Evolutionary conservation across 2,329 filamentous ascomycete genomes (phyloP).

Genomic region (Cordyceps pruinosa): DNA sequence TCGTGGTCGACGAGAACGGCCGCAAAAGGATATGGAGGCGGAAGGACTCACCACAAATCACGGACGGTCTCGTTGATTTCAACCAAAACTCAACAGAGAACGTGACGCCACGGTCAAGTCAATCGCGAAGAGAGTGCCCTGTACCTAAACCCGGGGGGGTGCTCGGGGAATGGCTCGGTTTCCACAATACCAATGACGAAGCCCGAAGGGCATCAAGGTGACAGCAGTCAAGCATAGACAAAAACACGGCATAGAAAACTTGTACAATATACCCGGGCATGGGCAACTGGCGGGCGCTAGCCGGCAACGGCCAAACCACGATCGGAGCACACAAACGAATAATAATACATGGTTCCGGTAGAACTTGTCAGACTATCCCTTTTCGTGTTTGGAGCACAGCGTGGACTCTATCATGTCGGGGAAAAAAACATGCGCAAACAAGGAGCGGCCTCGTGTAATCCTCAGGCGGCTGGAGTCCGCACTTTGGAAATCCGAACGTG

Average conservation of each 20-base stretch:
- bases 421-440: neutral
- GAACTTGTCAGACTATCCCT: neutral
- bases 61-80: slow-evolving; percentile 45
- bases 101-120: slow-evolving; percentile 33
- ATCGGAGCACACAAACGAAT: slow-evolving; percentile 1
- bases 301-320: neutral
- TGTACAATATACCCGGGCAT: slow-evolving; percentile 2
- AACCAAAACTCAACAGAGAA: slow-evolving; percentile 24
- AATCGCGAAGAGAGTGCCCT: slow-evolving; percentile 65
- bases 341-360: neutral
- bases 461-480: neutral
- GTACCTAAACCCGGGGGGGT: slow-evolving; percentile 83
- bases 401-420: neutral
- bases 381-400: neutral
- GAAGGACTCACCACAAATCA: slow-evolving; percentile 31
- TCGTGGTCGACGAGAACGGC: slow-evolving; percentile 39
- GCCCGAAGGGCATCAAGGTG: slow-evolving; percentile 20
- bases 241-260: slow-evolving; percentile 1
- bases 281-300: neutral
- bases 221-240: slow-evolving; percentile 9
- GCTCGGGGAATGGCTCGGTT: slow-evolving; percentile 68
- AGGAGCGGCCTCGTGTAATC: neutral
- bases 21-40: slow-evolving; percentile 38
- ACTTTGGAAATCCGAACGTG: neutral
- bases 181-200: slow-evolving; percentile 38